These are phyloP conservation scores for Microdochium nivale DNA, from an alignment of 2,329 filamentous ascomycete genomes.

Conservation along the genomic window DNA sequence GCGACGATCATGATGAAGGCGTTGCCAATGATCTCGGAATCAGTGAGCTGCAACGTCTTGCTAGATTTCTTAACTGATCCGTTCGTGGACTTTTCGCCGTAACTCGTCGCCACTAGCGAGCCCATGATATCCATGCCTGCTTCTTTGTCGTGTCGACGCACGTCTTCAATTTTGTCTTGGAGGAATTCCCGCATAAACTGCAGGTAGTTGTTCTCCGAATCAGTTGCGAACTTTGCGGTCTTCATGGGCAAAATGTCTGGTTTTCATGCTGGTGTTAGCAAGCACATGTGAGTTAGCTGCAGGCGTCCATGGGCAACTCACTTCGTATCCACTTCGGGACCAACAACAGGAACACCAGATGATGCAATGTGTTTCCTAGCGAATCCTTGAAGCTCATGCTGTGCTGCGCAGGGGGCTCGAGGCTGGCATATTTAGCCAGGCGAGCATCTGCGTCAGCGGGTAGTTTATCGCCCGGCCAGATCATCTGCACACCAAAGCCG, in stretches of 20 bases:
- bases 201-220: constrained; percentile 41
- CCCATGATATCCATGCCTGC: constrained; percentile 14
- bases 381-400: constrained; percentile 44
- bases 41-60: constrained; percentile 13
- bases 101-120: constrained; percentile 4
- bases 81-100: background rate
- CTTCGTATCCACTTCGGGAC: constrained; percentile 32
- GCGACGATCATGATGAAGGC: constrained; percentile 62
- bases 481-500: constrained; percentile 57
- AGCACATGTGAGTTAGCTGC: background rate
- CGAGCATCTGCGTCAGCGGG: constrained; percentile 32
- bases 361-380: constrained; percentile 38
- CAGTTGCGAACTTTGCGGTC: background rate
- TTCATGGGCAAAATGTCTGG: background rate
- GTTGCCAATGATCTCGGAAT: constrained; percentile 64
- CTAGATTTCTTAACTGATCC: constrained; percentile 1
- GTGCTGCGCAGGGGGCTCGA: constrained; percentile 23
- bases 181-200: constrained; percentile 49
- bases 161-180: constrained; percentile 25
- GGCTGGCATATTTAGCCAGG: constrained; percentile 33
- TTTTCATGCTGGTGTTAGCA: background rate
- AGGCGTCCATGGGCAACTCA: background rate
- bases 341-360: constrained; percentile 40
- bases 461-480: constrained; percentile 54
- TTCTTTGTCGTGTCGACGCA: constrained; percentile 6